phyloP scores from a whole-genome alignment of 192 early-diverging fungal species.

The Borealophlyctis nickersoniae region DNA sequence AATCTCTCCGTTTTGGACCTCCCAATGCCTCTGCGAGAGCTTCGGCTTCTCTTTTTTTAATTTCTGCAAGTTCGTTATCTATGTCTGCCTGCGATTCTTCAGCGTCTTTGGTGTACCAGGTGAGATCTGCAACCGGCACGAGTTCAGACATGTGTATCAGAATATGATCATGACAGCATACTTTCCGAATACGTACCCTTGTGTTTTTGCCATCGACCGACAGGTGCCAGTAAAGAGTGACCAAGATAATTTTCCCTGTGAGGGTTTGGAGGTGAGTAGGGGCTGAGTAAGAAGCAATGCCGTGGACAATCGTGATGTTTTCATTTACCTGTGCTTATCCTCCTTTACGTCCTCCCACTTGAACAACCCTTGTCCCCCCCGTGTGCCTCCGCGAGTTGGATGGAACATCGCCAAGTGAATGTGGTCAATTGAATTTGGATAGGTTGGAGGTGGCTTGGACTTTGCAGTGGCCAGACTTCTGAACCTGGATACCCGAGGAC shows the following conservation, averaged over 20 bases:
- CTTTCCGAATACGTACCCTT: constrained; percentile 41
- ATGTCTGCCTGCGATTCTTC: constrained; percentile 16
- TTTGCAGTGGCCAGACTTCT: too few relatives aligned
- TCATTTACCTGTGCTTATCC: constrained; percentile 24
- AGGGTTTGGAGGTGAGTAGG: constrained; percentile 45
- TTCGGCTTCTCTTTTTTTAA: constrained; percentile 35
- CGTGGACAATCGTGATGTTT: constrained; percentile 13
- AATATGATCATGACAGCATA: not conserved
- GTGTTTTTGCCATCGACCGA: constrained; percentile 72
- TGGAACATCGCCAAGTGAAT: too few relatives aligned
- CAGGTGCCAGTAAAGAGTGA: constrained; percentile 74
- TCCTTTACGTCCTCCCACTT: constrained; percentile 45
- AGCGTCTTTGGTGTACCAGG: constrained; percentile 70
- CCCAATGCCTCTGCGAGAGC: constrained; percentile 44
- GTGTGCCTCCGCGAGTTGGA: constrained; percentile 29
- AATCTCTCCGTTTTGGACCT: constrained; percentile 14
- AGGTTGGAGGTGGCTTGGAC: too few relatives aligned
- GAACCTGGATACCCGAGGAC: too few relatives aligned
- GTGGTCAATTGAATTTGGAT: too few relatives aligned
- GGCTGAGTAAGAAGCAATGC: not conserved
- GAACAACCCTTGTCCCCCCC: constrained; percentile 43
- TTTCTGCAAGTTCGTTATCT: constrained; percentile 25
- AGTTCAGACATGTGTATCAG: not conserved
- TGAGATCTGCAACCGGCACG: constrained; percentile 28
- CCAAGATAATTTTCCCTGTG: constrained; percentile 83